Percentiles rank a stretch among this genome's conserved stretches.
phyloP scores from a whole-genome alignment of 441 rosid genomes.

The Adansonia madagascariensis region DNA sequence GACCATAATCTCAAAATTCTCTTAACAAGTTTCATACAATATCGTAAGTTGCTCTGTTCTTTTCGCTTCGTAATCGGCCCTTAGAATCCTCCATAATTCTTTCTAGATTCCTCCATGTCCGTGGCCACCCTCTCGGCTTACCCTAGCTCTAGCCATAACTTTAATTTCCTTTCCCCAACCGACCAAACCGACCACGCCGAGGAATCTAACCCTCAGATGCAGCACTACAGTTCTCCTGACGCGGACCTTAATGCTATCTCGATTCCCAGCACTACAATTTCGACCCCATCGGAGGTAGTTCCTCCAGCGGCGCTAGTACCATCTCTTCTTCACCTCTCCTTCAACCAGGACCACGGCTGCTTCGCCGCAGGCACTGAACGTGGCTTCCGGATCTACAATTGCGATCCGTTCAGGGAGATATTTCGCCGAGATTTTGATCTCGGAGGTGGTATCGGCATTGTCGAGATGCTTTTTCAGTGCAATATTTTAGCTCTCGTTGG shows the following conservation, averaged over 20 bases:
- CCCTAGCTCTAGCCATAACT: slow-evolving; percentile 44
- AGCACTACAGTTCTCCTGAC: slow-evolving; percentile 39
- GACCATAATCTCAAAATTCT: too few species aligned
- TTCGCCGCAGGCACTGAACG: slow-evolving; percentile 78
- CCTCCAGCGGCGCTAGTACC: slow-evolving; percentile 24
- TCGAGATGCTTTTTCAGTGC: slow-evolving; percentile 91
- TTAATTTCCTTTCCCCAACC: slow-evolving; percentile 29
- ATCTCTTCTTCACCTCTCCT: slow-evolving; percentile 39
- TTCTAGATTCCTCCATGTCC: not conserved
- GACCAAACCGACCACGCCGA: slow-evolving; percentile 10
- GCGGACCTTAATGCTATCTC: slow-evolving; percentile 22
- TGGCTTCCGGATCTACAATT: slow-evolving; percentile 84
- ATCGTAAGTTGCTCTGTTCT: too few species aligned
- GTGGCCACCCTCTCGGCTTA: slow-evolving; percentile 77
- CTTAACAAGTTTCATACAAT: too few species aligned
- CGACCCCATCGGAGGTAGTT: not conserved
- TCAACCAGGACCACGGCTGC: slow-evolving; percentile 68
- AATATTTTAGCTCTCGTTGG: slow-evolving; percentile 84
- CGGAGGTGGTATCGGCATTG: slow-evolving; percentile 68
- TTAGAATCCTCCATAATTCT: not conserved
- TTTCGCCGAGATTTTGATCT: slow-evolving; percentile 81
- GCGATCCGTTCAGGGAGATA: slow-evolving; percentile 88
- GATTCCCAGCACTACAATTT: slow-evolving; percentile 31
- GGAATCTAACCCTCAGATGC: slow-evolving; percentile 46
- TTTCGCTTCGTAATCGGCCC: not conserved